phyloP scores from a whole-genome alignment of 2,329 filamentous ascomycete species.

The Rhinocladiella similis region DNA sequence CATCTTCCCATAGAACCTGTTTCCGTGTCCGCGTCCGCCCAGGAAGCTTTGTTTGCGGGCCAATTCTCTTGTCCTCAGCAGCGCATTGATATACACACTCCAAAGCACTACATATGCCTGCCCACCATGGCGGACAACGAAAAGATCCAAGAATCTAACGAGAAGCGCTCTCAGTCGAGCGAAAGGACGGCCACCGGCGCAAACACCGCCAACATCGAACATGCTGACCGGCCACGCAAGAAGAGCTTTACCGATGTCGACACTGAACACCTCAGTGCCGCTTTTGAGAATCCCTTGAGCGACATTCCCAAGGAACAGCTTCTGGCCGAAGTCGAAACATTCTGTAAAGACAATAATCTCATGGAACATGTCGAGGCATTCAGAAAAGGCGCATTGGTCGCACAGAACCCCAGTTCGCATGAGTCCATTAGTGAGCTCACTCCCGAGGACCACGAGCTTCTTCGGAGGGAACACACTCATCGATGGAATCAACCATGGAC shows the following conservation, averaged over 20 bases:
- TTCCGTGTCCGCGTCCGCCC: neutral
- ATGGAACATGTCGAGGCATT: conserved; percentile 51
- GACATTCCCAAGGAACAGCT: conserved; percentile 55
- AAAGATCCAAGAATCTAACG: conserved; percentile 6
- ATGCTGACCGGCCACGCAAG: conserved; percentile 9
- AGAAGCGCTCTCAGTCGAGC: conserved; percentile 8
- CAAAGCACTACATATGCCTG: neutral
- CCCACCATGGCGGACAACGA: conserved; percentile 13
- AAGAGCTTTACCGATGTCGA: conserved; percentile 17
- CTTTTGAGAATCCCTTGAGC: conserved; percentile 56
- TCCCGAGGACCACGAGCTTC: conserved; percentile 43
- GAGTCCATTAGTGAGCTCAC: conserved; percentile 50
- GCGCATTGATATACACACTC: too few relatives aligned
- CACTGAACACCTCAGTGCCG: conserved; percentile 34
- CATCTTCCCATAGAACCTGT: conserved; percentile 1
- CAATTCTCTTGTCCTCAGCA: neutral
- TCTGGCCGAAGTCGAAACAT: conserved; percentile 55
- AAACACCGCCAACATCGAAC: conserved; percentile 8
- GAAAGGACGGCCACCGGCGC: conserved; percentile 11
- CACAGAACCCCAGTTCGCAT: conserved; percentile 51
- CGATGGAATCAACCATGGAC: conserved; percentile 52
- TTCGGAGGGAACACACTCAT: conserved; percentile 49
- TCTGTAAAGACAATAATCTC: conserved; percentile 52
- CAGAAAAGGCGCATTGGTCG: conserved; percentile 53
- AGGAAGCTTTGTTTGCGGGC: neutral